These are phyloP conservation scores for Samsoniella hepiali DNA, from an alignment of 2,329 filamentous ascomycete genomes.

Conservation along the genomic window DNA sequence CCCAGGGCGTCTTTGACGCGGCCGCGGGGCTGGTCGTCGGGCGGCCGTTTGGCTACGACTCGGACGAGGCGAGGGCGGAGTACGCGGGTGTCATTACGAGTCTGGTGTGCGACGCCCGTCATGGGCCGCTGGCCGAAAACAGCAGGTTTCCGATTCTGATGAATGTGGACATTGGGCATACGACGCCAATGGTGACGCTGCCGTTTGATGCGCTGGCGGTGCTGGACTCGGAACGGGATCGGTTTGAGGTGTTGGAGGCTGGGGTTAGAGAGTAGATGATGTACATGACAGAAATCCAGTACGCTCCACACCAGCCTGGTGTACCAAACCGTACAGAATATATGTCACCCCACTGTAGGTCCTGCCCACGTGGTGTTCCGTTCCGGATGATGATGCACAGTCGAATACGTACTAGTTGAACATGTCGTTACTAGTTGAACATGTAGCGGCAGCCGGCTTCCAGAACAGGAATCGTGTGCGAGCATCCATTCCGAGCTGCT, in stretches of 20 bases:
- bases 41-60: constrained; percentile 40
- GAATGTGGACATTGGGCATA: constrained; percentile 43
- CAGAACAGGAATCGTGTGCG: too few species aligned
- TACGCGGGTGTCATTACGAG: constrained; percentile 32
- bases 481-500: neutral
- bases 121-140: constrained; percentile 22
- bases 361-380: too few species aligned
- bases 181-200: constrained; percentile 40
- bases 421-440: too few species aligned
- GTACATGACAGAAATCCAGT: too few species aligned
- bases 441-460: too few species aligned
- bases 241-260: constrained; percentile 32
- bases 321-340: too few species aligned
- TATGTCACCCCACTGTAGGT: too few species aligned
- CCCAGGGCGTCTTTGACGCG: constrained; percentile 40
- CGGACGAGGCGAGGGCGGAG: constrained; percentile 26
- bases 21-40: constrained; percentile 41
- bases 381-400: too few species aligned
- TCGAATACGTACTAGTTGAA: too few species aligned
- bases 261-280: neutral
- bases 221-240: constrained; percentile 37
- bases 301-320: too few species aligned
- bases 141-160: constrained; percentile 40
- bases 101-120: constrained; percentile 34
- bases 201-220: constrained; percentile 36